These are phyloP conservation scores for Bathelium albidoporum DNA, from an alignment of 495 filamentous ascomycete species.

Conservation along the genomic window DNA sequence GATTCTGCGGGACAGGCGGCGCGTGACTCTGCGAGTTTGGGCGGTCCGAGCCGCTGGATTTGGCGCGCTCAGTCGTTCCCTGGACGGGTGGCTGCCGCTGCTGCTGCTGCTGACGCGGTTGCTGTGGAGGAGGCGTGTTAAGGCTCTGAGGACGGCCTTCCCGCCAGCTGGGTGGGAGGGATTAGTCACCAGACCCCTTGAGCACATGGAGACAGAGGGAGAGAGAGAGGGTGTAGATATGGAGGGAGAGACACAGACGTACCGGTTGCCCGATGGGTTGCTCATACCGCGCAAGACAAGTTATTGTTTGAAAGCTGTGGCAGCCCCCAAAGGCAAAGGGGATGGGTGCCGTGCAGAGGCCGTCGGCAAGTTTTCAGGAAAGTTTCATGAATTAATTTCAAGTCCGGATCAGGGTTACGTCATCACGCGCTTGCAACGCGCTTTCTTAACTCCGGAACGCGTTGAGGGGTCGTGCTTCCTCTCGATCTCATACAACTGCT, in stretches of 20 bases:
- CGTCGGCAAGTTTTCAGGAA: neutral
- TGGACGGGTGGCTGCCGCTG: neutral
- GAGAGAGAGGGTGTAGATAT: neutral
- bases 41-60: neutral
- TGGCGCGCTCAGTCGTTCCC: neutral
- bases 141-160: conserved; percentile 1
- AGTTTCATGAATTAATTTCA: neutral
- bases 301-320: neutral
- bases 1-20: neutral
- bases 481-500: too few species aligned
- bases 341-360: neutral
- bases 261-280: neutral
- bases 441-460: neutral
- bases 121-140: neutral
- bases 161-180: neutral
- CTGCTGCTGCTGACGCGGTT: neutral
- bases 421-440: neutral
- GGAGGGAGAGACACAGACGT: neutral
- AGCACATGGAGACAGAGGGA: neutral
- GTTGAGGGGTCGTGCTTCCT: neutral
- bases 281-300: neutral
- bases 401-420: neutral
- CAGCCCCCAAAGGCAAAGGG: neutral
- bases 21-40: neutral
- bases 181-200: neutral